Base-by-base conservation (phyloP, 345 rosid species). In the Brassica napus region DNA sequence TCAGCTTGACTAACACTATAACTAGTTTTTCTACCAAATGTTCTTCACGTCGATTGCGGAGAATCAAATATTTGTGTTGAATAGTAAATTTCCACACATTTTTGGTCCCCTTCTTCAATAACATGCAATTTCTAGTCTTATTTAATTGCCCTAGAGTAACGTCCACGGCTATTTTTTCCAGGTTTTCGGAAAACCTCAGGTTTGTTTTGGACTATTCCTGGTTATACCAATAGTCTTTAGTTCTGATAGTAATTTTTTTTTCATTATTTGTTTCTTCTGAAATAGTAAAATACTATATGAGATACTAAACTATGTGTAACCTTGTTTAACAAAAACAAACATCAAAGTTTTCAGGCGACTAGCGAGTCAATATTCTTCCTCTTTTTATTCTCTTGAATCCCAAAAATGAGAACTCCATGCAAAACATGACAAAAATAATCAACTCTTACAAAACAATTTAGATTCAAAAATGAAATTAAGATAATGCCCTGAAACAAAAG, bases 351-450 rank as follows among this genome's bases (percentile, higher is more conserved):
- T 10, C 2, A 18, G 21, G 58, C 7, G 18, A 18, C 18, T 18
- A 18, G 18, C 18, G 14, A 23, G n/a, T 5, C 54, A 30, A 5
- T 52, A 4, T 7, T 54, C 12, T 8, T 52, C 11, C 2, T 3
- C 12, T 68, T 69, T 6, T 70, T 52, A 65, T 67, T 67, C 61
- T 60, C 35, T 16, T 60, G 52, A 44, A 68, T 47, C 68, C 73
- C 73, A 68, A 21, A 59, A 76, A 42, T 4, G 74, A 68, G 49
- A 16, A 26, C 8, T 68, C 74, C 69, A 69, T 47, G 69, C 39
- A 52, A 77, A 31, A 60, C 69, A 31, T 69, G 52, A 31, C 14
- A 12, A 47, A 8, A 69, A 49, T 2, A 69, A 77, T 49, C 9
- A 32, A 44, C 65, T 55, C 58, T 54, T 64, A 15, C 5, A 64